Base-by-base conservation (phyloP, 1,284 basidiomycete genomes). In the Papiliotrema fonsecae region DNA sequence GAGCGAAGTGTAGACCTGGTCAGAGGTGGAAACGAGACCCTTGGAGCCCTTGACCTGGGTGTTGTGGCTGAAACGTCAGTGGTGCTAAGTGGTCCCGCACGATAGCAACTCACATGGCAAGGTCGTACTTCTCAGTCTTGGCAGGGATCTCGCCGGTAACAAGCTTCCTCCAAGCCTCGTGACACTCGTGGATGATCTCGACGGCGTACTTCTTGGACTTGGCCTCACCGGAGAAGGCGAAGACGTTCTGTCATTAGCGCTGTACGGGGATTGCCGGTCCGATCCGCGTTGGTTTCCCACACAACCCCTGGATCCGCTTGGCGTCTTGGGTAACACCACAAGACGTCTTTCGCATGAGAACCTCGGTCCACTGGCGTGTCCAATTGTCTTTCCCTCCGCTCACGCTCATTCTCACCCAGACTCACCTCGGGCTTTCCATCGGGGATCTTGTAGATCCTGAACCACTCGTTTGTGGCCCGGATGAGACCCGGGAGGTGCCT, bases 121-220 rank as follows among this genome's bases (percentile, higher is more conserved):
- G 72, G 50, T 88, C 86, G 71, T 86, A 86, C 43, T 73, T 73
- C 39, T 82, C 62, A 19, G 84, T 85, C 77, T 84, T 85, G 54
- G 84, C 82, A 39, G 84, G 79, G 36, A 67, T 50, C 61, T 97
- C 88, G 57, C 92, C 92, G 52, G 76, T 77, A 71, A 93, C 81
- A 65, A 99, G 84, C 70, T 89, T 88, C 71, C 91, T 90, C 96
- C 96, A 99, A 41, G 94, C 89, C 76, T 97, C 94, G 75, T 98
- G 87, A 78, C 90, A 94, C 77, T 99, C 96, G 76, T 94, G 90
- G 68, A 99, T 87, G 77, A 98, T 93, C 77, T 97, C 94, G 46
- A 87, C 90, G 45, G 96, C 96, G 75, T 97, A 99, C 75, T 93
- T 93, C 81, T 93, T 94, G 82, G 96, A 96, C 82, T 98, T 99